phyloP scores from a whole-genome alignment of 2,329 filamentous ascomycete species.

The Dryadomyces sulphureus region DNA sequence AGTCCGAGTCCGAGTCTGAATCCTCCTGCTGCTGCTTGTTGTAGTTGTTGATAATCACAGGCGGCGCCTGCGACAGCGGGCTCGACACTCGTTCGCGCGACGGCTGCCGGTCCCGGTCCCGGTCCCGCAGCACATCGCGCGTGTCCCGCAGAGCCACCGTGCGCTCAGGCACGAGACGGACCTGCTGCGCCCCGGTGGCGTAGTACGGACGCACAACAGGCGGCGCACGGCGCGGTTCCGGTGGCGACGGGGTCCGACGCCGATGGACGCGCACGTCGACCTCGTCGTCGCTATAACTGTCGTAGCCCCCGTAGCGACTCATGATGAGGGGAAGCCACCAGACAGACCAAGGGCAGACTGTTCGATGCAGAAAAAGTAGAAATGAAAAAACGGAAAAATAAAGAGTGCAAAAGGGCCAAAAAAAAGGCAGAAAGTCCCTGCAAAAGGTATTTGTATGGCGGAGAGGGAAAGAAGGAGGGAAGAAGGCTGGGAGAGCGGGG shows the following conservation, averaged over 20 bases:
- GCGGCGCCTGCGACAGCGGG: constrained; percentile 19
- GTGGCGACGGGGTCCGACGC: constrained; percentile 17
- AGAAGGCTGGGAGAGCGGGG: constrained; percentile 12
- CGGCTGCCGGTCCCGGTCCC: too few species aligned
- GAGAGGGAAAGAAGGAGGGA: constrained; percentile 2
- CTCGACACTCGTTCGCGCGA: constrained; percentile 32
- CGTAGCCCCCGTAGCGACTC: constrained; percentile 21
- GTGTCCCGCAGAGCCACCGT: constrained; percentile 30
- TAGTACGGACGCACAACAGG: constrained; percentile 26
- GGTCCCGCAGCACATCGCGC: too few species aligned
- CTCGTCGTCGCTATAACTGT: constrained; percentile 26
- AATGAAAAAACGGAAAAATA: background rate
- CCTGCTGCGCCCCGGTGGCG: constrained; percentile 19
- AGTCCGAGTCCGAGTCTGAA: constrained; percentile 16
- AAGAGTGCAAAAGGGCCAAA: background rate
- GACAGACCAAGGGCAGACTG: background rate
- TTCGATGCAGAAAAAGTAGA: background rate
- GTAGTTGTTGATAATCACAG: constrained; percentile 43
- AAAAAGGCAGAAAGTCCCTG: background rate
- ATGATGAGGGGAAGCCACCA: constrained; percentile 1
- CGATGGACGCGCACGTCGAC: constrained; percentile 33
- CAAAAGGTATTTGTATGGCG: background rate
- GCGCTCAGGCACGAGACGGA: constrained; percentile 30
- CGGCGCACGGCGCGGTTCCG: constrained; percentile 13
- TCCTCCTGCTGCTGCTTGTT: constrained; percentile 28